Evolutionary conservation across 164 flowering plant genomes (phyloP), one percentile per base, ranked within the genome.

Genomic region (Malania oleifera): DNA sequence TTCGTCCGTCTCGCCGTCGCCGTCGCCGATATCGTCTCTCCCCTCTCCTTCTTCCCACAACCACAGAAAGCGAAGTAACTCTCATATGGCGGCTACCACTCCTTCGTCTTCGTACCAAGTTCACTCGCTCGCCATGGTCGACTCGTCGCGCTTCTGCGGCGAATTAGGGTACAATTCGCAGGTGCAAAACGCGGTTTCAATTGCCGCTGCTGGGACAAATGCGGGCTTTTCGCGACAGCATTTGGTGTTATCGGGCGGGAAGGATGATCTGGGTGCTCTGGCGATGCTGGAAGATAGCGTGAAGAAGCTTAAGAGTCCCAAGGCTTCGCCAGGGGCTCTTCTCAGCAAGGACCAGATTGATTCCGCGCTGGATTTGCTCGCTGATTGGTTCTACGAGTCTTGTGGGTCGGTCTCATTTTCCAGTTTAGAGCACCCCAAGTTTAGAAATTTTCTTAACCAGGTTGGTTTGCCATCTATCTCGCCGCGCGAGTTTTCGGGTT

Each of bases 271-370:
- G 47, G 76, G 71, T 0, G 70, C 82, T 0, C 53, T 78, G 37
- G 80, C 80, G 17, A 61, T 68, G 76, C 46, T 78, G 44, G 78
- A 78, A 45, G 75, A 71, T 28, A 75, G 80, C 60, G 78, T 78
- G 37, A 78, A 76, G 73, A 68, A 60, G 63, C 74, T 78, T 1
- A 78, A 76, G 62, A 78, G 80, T 40, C 76, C 76, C 0, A 71
- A 69, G 56, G 26, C 73, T 20, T 71, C 71, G 1, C 72, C 73
- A 20, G 62, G 62, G 23, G 64, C 73, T 2, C 31, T 37, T 1
- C 60, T 78, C 12, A 72, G 60, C 46, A 72, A 74, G 60, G 67
- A 50, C 5, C 81, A 76, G 49, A 47, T 72, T n/a, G 71, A 74
- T 44, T 66, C 77, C 10, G 75, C 83, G 0, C 27, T 74, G 24